These are phyloP conservation scores for Chlorella sp. DNA, from an alignment of 139 green algal species.

Conservation along the genomic window DNA sequence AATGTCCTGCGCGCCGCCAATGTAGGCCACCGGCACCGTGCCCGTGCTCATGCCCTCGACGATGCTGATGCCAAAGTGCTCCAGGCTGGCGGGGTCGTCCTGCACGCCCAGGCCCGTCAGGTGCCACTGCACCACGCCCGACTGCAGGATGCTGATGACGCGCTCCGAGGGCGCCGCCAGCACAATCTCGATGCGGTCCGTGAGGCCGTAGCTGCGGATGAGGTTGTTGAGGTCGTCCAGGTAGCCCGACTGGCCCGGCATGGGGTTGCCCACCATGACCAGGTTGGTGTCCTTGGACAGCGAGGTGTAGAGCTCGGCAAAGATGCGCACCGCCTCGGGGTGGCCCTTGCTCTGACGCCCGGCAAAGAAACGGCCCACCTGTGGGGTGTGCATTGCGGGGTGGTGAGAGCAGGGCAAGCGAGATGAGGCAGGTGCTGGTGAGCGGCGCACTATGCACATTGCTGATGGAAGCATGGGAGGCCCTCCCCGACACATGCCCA, in stretches of 20 bases:
- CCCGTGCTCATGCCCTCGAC: constrained; percentile 1
- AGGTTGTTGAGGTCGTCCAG: not conserved
- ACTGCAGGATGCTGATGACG: not conserved
- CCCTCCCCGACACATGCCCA: too few species aligned
- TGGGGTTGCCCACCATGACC: not conserved
- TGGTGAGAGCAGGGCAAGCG: too few species aligned
- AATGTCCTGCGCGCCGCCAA: not conserved
- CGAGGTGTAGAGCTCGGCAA: not conserved
- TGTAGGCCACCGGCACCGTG: not conserved
- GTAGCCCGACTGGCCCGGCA: not conserved
- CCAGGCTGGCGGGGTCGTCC: not conserved
- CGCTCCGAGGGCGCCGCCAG: not conserved
- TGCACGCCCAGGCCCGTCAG: constrained; percentile 5
- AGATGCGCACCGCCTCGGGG: not conserved
- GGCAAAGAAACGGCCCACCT: constrained; percentile 11
- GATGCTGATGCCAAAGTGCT: constrained; percentile 8
- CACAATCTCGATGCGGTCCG: not conserved
- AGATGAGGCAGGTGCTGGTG: too few species aligned
- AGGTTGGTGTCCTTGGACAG: not conserved
- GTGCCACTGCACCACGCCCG: constrained; percentile 7
- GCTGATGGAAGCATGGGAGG: too few species aligned
- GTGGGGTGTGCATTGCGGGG: too few species aligned
- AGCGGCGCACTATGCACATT: too few species aligned
- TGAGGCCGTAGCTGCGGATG: not conserved
- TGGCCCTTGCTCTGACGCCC: constrained; percentile 13